Percentiles rank a stretch among this genome's conserved stretches.
These are phyloP conservation scores for Globisporangium parvum DNA, from an alignment of 352 stramenopile genomes.

Conservation along the genomic window DNA sequence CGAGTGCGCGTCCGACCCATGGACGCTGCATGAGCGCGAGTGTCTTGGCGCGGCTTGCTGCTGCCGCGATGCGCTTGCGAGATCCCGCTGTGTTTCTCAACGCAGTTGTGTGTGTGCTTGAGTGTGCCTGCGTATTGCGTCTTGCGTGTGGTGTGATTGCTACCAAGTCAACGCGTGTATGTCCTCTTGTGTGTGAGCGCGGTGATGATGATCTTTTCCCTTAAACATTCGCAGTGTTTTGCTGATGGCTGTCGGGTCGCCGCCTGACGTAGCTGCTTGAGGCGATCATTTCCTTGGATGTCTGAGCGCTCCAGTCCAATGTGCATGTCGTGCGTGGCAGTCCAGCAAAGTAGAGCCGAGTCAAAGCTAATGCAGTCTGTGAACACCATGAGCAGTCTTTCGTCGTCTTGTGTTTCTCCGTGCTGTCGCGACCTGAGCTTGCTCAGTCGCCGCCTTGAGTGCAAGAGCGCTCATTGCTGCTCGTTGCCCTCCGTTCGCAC, in stretches of 20 bases:
- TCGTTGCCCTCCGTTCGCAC: too few relatives aligned
- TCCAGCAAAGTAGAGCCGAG: too few relatives aligned
- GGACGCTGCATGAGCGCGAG: too few relatives aligned
- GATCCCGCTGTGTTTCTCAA: conserved; percentile 9
- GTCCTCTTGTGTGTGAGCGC: not conserved
- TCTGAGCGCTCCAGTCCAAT: not conserved
- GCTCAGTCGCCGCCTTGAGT: too few relatives aligned
- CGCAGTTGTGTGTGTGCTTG: conserved; percentile 6
- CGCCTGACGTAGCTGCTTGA: conserved; percentile 54
- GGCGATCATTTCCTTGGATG: conserved; percentile 46
- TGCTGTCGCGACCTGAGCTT: too few relatives aligned
- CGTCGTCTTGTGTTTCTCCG: too few relatives aligned
- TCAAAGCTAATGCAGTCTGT: too few relatives aligned
- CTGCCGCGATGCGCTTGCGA: not conserved
- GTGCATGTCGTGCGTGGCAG: not conserved
- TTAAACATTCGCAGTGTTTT: conserved; percentile 74
- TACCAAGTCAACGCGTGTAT: not conserved
- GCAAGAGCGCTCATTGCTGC: too few relatives aligned
- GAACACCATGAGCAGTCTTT: too few relatives aligned
- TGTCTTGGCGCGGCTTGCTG: too few relatives aligned
- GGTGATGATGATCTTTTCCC: conserved; percentile 11
- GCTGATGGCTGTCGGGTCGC: conserved; percentile 61
- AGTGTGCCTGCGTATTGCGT: not conserved
- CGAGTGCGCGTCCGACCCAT: not conserved
- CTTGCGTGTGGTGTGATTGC: not conserved